Evolutionary conservation across 805 yeast species (phyloP).

Genomic region (Saccharomyces cerevisiae): DNA sequence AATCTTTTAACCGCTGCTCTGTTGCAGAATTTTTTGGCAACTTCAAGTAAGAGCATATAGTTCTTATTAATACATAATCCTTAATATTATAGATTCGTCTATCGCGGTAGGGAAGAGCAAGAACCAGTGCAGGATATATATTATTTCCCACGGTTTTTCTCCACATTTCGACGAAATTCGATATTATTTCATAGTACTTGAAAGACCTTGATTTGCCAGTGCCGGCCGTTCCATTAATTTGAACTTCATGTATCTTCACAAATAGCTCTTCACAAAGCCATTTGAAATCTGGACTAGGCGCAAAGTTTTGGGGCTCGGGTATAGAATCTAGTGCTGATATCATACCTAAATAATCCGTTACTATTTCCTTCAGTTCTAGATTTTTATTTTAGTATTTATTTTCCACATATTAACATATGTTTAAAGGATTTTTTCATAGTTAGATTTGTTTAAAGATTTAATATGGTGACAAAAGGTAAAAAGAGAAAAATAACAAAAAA

Average conservation of each 20-base stretch:
- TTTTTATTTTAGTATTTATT: constrained; percentile 2
- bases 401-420: background rate
- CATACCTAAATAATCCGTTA: background rate
- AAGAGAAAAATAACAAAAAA: no score
- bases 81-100: constrained; percentile 52
- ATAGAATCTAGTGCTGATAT: background rate
- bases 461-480: background rate
- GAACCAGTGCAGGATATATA: constrained; percentile 56
- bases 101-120: constrained; percentile 59
- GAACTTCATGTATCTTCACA: constrained; percentile 21
- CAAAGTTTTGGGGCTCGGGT: constrained; percentile 18
- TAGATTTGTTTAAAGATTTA: background rate
- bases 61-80: constrained; percentile 50
- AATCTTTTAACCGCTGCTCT: constrained; percentile 39
- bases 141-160: constrained; percentile 48
- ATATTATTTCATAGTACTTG: constrained; percentile 26
- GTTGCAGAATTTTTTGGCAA: constrained; percentile 57
- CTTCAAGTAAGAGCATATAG: constrained; percentile 44
- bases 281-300: constrained; percentile 32
- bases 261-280: constrained; percentile 33
- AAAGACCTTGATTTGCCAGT: constrained; percentile 14
- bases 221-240: constrained; percentile 1
- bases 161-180: constrained; percentile 43
- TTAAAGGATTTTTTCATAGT: no score
- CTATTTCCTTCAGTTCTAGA: background rate